These are phyloP conservation scores for Tricholomella constricta DNA, from an alignment of 768 basidiomycete species.

Conservation along the genomic window DNA sequence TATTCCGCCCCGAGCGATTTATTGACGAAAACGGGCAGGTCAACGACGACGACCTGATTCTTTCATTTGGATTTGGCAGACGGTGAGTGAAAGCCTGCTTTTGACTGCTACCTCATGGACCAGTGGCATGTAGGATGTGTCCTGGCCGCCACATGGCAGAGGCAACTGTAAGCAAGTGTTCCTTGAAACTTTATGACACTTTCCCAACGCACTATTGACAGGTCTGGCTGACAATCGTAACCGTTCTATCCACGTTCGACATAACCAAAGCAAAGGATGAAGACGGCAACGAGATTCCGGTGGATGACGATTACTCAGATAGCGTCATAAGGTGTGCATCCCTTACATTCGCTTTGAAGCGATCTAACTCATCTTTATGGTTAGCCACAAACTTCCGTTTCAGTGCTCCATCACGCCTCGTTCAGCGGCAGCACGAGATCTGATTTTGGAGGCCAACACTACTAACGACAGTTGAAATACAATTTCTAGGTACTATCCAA, in stretches of 20 bases:
- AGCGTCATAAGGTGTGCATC: conserved; percentile 14
- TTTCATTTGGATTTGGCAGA: conserved; percentile 37
- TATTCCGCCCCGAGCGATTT: conserved; percentile 60
- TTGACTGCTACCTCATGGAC: neutral
- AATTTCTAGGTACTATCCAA: no score
- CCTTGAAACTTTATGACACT: neutral
- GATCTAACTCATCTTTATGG: neutral
- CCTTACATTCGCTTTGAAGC: neutral
- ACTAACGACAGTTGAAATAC: no score
- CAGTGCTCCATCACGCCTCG: conserved; percentile 16
- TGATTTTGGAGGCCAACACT: conserved; percentile 6
- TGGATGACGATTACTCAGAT: conserved; percentile 19
- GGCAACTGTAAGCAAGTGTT: conserved; percentile 12
- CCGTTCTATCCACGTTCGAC: conserved; percentile 28
- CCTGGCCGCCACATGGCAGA: conserved; percentile 26
- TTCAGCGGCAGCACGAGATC: conserved; percentile 3
- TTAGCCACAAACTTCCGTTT: conserved; percentile 14
- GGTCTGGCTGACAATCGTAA: conserved; percentile 27
- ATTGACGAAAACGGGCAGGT: conserved; percentile 32
- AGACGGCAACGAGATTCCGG: conserved; percentile 24
- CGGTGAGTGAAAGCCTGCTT: conserved; percentile 25
- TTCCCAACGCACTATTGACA: neutral
- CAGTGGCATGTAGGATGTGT: conserved; percentile 19
- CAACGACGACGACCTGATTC: conserved; percentile 22
- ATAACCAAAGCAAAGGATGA: conserved; percentile 28